These are phyloP conservation scores for Ambispora gerdemannii DNA, from an alignment of 192 early-diverging fungal genomes.

Conservation along the genomic window DNA sequence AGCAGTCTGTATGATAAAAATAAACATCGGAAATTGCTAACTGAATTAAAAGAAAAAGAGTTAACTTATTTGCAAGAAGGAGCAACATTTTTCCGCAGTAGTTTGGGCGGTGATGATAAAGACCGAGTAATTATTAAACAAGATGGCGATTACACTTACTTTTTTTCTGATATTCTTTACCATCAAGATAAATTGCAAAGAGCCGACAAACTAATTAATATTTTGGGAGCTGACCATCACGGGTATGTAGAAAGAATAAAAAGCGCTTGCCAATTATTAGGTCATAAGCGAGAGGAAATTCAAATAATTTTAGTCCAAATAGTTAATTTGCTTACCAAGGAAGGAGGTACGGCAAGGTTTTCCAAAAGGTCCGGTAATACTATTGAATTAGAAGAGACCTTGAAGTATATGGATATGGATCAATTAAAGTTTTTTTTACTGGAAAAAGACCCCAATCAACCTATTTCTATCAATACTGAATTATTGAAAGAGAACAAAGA, in stretches of 20 bases:
- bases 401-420: too few relatives aligned
- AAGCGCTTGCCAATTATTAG: slow-evolving; percentile 10
- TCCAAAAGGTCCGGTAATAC: slow-evolving; percentile 8
- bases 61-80: slow-evolving; percentile 14
- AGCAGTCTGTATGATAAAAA: slow-evolving; percentile 10
- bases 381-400: too few relatives aligned
- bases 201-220: slow-evolving; percentile 9
- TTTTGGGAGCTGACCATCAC: slow-evolving; percentile 8
- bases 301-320: slow-evolving; percentile 17
- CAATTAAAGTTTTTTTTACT: too few relatives aligned
- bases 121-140: slow-evolving; percentile 14
- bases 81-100: slow-evolving; percentile 16
- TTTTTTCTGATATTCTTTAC: slow-evolving; percentile 3
- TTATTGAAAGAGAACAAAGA: too few relatives aligned
- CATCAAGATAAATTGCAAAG: slow-evolving; percentile 1
- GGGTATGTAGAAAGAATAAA: not conserved
- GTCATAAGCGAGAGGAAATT: not conserved
- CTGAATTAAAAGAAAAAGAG: slow-evolving; percentile 4
- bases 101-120: slow-evolving; percentile 12
- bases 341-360: slow-evolving; percentile 1
- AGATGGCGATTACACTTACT: too few relatives aligned
- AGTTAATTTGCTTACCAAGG: slow-evolving; percentile 6
- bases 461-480: too few relatives aligned
- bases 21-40: not conserved
- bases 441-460: too few relatives aligned